phyloP scores from a whole-genome alignment of 768 basidiomycete species.

The Boletus vinaceobasis region DNA sequence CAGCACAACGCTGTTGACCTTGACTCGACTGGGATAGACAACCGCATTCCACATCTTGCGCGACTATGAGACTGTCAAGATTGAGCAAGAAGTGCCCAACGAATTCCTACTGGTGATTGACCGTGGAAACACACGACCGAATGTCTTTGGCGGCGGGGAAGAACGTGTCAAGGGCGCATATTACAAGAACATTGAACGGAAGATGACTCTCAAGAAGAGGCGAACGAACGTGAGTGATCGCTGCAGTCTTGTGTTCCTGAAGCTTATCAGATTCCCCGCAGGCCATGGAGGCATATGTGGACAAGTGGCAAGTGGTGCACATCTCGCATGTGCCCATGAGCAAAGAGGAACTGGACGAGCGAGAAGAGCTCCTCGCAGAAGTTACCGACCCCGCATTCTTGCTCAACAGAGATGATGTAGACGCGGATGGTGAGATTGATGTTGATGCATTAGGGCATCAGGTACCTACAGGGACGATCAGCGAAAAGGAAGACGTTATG shows the following conservation, averaged over 20 bases:
- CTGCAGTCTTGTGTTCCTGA: background rate
- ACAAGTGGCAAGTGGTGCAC: constrained; percentile 81
- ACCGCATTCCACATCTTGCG: constrained; percentile 74
- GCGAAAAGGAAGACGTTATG: constrained; percentile 37
- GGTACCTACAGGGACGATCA: constrained; percentile 42
- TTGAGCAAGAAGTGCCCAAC: constrained; percentile 82
- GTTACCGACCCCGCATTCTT: constrained; percentile 67
- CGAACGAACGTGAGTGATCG: constrained; percentile 63
- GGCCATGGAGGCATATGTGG: constrained; percentile 68
- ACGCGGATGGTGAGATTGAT: constrained; percentile 61
- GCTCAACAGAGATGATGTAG: constrained; percentile 41
- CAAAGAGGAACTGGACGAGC: constrained; percentile 71
- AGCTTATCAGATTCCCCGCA: constrained; percentile 24
- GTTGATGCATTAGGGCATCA: constrained; percentile 61
- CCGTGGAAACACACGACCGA: constrained; percentile 44
- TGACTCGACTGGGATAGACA: constrained; percentile 37
- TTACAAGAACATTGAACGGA: constrained; percentile 86
- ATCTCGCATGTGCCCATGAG: constrained; percentile 69
- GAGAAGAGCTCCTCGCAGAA: constrained; percentile 75
- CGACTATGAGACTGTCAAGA: constrained; percentile 84
- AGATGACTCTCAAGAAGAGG: constrained; percentile 84
- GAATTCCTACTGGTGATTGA: constrained; percentile 78
- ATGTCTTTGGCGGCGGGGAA: constrained; percentile 36
- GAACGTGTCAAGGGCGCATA: constrained; percentile 66
- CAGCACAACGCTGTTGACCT: background rate